Conservation (phyloP, 1,284 basidiomycete species). For the Cutaneotrichosporon cyanovorans region DNA sequence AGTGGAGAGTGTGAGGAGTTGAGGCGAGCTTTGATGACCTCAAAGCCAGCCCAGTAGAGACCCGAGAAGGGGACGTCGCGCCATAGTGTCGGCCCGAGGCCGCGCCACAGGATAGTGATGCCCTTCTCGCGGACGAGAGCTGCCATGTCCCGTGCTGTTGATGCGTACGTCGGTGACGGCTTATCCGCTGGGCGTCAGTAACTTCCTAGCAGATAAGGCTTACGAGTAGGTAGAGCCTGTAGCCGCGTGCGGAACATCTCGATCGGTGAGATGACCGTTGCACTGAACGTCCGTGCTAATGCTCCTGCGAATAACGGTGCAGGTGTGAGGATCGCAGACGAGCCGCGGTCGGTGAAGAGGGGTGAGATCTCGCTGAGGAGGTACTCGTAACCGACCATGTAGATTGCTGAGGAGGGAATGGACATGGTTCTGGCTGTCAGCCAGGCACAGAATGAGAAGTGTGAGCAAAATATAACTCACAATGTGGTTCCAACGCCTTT, state of each 20-base stretch:
- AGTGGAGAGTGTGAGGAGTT: conserved; percentile 25
- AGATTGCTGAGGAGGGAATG: conserved; percentile 84
- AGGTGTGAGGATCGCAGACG: conserved; percentile 48
- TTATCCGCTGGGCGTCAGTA: conserved; percentile 45
- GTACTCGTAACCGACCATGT: conserved; percentile 95
- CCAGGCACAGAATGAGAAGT: no score
- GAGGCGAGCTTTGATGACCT: conserved; percentile 39
- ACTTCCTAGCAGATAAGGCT: conserved; percentile 6
- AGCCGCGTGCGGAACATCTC: conserved; percentile 91
- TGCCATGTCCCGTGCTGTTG: conserved; percentile 31
- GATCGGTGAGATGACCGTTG: conserved; percentile 75
- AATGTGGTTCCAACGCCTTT: conserved; percentile 80
- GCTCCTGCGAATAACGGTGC: conserved; percentile 78
- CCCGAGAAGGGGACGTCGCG: conserved; percentile 96
- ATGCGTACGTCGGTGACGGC: conserved; percentile 57
- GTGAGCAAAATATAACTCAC: conserved; percentile 52
- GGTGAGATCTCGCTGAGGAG: conserved; percentile 52
- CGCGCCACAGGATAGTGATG: conserved; percentile 71
- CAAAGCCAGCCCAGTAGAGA: conserved; percentile 46
- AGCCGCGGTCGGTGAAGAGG: conserved; percentile 23
- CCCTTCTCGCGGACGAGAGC: conserved; percentile 59
- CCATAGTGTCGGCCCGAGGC: conserved; percentile 86
- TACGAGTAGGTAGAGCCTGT: conserved; percentile 62
- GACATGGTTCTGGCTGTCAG: conserved; percentile 64
- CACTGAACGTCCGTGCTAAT: conserved; percentile 69